Evolutionary conservation across 495 filamentous ascomycete genomes (phyloP), one percentile per base, ranked within the genome.

Genomic region (Collariella sp.): DNA sequence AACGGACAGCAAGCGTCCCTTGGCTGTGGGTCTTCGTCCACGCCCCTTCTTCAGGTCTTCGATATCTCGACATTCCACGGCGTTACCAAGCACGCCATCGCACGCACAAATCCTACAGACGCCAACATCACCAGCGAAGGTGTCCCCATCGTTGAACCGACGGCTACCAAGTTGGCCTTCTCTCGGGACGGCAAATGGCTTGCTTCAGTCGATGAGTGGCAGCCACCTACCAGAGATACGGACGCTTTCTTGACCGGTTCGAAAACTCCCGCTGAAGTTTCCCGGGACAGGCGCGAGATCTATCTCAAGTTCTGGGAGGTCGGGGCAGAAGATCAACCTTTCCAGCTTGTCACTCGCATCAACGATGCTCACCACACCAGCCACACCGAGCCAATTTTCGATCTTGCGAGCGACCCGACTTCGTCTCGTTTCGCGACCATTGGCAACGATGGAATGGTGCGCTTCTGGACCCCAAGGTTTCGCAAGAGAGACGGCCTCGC

Each of bases 221-320:
- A 73, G 46, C 90, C 89, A 18, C 81, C 83, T 18, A 68, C 70
- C 26, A 73, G 75, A 50, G 88, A 91, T 59, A 46, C 85, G n/a
- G 62, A 69, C 76, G 52, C 72, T 57, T 67, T 68, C 19, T 42
- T 73, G 36, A 68, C 76, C 51, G 67, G 64, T 11, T 61, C 67
- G 31, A 65, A 69, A 22, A 63, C 65, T 18, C 33, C 63, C 3
- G 67, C 67, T 5, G 52, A 75, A n/a, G 60, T 67, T 15, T 53
- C 50, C 18, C 72, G 74, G 43, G 75, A 80, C 49, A 77, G 73
- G 29, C 77, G 79, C 6, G 93, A 99, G 62, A 76, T 88, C 2
- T 86, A 83, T 58, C 71, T 99, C 20, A 96, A 91, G 61, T 91
- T 99, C 64, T 99, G 93, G 93, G 77, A 78, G 49, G 89, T 88